Evolutionary conservation across 345 rosid species (phyloP).

Genomic region (Tarenaya hassleriana): DNA sequence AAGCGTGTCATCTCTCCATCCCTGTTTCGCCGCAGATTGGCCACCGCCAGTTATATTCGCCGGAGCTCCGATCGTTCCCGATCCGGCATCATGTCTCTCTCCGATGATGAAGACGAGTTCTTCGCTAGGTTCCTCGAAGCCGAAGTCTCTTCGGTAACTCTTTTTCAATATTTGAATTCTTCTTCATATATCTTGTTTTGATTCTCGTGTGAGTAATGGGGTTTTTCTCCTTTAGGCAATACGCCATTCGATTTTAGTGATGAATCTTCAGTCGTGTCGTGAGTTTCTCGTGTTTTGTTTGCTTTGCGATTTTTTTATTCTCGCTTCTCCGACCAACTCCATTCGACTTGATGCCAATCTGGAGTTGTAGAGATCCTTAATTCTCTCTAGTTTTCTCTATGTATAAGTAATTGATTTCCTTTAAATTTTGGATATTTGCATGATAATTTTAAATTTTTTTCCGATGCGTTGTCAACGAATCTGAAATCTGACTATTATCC

Average conservation of each 20-base stretch:
- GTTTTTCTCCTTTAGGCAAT: neutral
- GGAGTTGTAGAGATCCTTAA: neutral
- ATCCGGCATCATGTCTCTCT: conserved; percentile 33
- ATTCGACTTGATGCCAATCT: conserved; percentile 6
- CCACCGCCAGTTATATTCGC: conserved; percentile 10
- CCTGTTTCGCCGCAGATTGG: conserved; percentile 17
- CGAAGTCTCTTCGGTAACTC: conserved; percentile 48
- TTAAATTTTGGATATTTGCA: conserved; percentile 5
- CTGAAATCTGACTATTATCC: too few species aligned
- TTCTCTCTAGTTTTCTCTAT: neutral
- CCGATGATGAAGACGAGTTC: conserved; percentile 63
- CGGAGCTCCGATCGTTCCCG: conserved; percentile 24
- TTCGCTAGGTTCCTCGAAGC: conserved; percentile 76
- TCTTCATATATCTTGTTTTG: neutral
- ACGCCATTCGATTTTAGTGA: neutral
- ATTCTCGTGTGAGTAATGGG: conserved; percentile 13
- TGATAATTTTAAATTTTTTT: neutral
- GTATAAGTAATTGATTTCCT: neutral
- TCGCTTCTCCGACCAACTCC: neutral
- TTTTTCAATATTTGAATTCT: neutral
- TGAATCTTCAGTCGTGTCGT: neutral
- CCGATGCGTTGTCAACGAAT: too few species aligned
- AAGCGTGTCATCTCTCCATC: neutral
- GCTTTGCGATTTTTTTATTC: neutral
- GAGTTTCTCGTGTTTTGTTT: too few species aligned